Evolutionary conservation across 306 rosid species (phyloP).

Genomic region (Quercus parvula): DNA sequence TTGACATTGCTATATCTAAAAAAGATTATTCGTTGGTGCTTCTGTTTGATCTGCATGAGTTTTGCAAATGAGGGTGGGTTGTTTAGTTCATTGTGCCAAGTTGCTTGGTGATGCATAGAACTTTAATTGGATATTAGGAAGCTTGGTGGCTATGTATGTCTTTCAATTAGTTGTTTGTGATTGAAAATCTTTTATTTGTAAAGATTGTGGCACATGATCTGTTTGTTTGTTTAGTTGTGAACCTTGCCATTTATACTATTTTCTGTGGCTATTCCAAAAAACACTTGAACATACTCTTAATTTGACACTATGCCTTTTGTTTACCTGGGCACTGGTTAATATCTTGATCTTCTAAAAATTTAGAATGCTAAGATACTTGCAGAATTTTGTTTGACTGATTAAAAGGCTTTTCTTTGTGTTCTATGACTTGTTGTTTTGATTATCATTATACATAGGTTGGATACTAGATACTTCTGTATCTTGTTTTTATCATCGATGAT

Average conservation of each 20-base stretch:
- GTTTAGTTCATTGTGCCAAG: neutral
- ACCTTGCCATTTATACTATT: neutral
- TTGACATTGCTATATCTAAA: neutral
- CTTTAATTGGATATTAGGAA: neutral
- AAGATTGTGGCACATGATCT: neutral
- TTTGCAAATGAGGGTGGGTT: neutral
- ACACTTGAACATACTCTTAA: neutral
- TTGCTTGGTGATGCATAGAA: neutral
- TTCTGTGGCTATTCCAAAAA: neutral
- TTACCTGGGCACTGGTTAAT: neutral
- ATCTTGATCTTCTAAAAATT: neutral
- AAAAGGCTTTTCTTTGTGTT: neutral
- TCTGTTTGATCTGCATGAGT: neutral
- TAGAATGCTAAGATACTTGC: neutral
- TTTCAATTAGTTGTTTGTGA: neutral
- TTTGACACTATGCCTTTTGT: neutral
- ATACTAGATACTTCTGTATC: neutral
- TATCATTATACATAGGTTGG: neutral
- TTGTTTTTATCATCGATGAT: neutral
- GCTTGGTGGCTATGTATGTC: neutral
- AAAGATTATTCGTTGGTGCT: neutral
- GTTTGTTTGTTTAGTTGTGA: neutral
- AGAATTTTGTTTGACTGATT: neutral
- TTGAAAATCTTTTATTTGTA: neutral
- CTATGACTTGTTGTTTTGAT: neutral